phyloP scores from a whole-genome alignment of 805 yeast species.

The Cyberlindnera saturnus region DNA sequence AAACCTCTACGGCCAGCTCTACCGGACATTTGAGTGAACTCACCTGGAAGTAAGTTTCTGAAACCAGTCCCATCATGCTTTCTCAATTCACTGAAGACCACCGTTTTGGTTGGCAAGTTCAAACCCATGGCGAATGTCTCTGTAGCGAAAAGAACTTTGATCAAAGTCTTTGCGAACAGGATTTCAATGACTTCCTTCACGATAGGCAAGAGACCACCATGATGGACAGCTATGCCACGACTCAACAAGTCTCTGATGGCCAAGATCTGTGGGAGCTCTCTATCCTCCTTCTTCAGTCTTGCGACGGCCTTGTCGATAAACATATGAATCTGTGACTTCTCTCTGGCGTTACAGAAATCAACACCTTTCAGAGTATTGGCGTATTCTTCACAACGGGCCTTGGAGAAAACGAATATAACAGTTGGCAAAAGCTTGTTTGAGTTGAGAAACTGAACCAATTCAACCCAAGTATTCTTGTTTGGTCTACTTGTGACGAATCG shows the following conservation, averaged over 20 bases:
- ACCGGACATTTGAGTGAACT: slow-evolving; percentile 98
- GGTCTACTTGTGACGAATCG: slow-evolving; percentile 37
- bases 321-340: slow-evolving; percentile 88
- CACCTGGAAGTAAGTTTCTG: slow-evolving; percentile 87
- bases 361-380: slow-evolving; percentile 71
- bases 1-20: slow-evolving; percentile 97
- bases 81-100: slow-evolving; percentile 76
- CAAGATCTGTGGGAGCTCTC: slow-evolving; percentile 87
- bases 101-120: slow-evolving; percentile 94
- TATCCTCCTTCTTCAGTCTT: slow-evolving; percentile 83
- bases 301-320: slow-evolving; percentile 86
- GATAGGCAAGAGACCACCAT: slow-evolving; percentile 89
- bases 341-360: slow-evolving; percentile 78
- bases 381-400: slow-evolving; percentile 89
- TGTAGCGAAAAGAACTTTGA: slow-evolving; percentile 91
- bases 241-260: slow-evolving; percentile 75
- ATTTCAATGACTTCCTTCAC: slow-evolving; percentile 93
- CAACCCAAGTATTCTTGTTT: slow-evolving; percentile 71
- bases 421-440: slow-evolving; percentile 76
- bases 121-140: slow-evolving; percentile 99
- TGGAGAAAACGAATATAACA: slow-evolving; percentile 89
- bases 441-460: slow-evolving; percentile 64
- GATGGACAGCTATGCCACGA: slow-evolving; percentile 94
- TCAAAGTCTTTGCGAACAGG: slow-evolving; percentile 76
- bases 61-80: slow-evolving; percentile 88